Conservation (phyloP, 805 yeast species). For the Tetrapisispora fleetii region DNA sequence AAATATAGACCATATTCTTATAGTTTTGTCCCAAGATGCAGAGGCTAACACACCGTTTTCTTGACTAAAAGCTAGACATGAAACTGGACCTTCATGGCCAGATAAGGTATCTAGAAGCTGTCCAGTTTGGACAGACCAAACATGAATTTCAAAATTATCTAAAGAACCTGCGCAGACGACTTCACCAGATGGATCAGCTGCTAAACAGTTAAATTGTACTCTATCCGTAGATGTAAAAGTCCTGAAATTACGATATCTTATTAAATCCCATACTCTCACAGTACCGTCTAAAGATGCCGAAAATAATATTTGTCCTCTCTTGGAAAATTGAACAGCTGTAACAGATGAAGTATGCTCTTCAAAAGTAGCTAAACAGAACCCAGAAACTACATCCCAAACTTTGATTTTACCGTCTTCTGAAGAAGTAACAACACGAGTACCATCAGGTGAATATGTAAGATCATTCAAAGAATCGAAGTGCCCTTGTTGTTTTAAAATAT, state of each 20-base stretch:
- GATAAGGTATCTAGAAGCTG: conserved; percentile 78
- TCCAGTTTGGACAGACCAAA: conserved; percentile 96
- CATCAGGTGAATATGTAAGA: conserved; percentile 87
- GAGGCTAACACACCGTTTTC: conserved; percentile 74
- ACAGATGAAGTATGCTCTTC: conserved; percentile 86
- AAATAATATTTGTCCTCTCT: conserved; percentile 81
- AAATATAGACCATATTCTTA: conserved; percentile 87
- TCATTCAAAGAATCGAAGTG: conserved; percentile 88
- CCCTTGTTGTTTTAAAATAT: conserved; percentile 91
- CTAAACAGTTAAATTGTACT: conserved; percentile 76
- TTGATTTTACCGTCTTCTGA: conserved; percentile 95
- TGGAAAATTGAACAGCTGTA: conserved; percentile 79
- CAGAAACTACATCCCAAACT: conserved; percentile 90
- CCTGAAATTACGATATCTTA: conserved; percentile 87
- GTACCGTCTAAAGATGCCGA: conserved; percentile 94
- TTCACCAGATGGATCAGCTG: conserved; percentile 96
- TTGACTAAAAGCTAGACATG: conserved; percentile 73
- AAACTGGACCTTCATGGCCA: conserved; percentile 95
- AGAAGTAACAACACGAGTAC: conserved; percentile 83
- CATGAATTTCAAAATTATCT: conserved; percentile 82
- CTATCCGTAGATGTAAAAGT: conserved; percentile 88
- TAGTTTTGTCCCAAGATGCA: conserved; percentile 94
- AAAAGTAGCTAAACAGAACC: conserved; percentile 87
- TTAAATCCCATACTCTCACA: conserved; percentile 92
- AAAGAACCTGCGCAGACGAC: conserved; percentile 90